Evolutionary conservation across 768 basidiomycete genomes (phyloP).

Genomic region (Peribolospora baueri): DNA sequence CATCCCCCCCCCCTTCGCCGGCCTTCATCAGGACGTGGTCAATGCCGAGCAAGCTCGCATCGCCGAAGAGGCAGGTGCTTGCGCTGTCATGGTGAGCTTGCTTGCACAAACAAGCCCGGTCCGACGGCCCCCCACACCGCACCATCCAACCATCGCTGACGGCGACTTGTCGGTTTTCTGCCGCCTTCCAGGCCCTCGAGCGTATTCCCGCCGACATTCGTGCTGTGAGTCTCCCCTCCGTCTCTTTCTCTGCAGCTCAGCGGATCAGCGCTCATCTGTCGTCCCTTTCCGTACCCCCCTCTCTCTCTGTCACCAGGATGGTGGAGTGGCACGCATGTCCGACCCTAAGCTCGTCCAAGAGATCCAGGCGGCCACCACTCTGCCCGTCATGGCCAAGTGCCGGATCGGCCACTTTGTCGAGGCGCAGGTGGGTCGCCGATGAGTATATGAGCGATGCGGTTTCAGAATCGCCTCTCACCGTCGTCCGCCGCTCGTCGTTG

Average conservation of each 20-base stretch:
- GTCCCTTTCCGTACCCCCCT: no score
- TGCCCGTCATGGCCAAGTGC: slow-evolving; percentile 39
- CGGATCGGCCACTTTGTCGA: slow-evolving; percentile 96
- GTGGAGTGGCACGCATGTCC: slow-evolving; percentile 81
- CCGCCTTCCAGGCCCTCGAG: slow-evolving; percentile 35
- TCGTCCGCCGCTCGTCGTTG: slow-evolving; percentile 2
- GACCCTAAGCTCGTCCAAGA: slow-evolving; percentile 79
- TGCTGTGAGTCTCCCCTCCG: slow-evolving; percentile 6
- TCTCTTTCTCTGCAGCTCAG: no score
- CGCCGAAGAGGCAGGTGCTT: slow-evolving; percentile 90
- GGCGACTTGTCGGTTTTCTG: not conserved
- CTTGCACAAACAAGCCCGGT: not conserved
- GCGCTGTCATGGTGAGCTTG: slow-evolving; percentile 55
- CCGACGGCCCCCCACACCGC: not conserved
- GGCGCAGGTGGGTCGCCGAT: slow-evolving; percentile 38
- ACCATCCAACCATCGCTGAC: not conserved
- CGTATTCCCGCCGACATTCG: slow-evolving; percentile 90
- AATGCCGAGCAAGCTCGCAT: slow-evolving; percentile 65
- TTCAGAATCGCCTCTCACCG: not conserved
- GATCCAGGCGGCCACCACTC: slow-evolving; percentile 81
- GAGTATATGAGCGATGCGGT: not conserved
- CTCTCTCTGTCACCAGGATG: slow-evolving; percentile 24
- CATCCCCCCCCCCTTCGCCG: slow-evolving; percentile 5
- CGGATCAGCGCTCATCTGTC: no score
- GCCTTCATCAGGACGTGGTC: slow-evolving; percentile 54